Evolutionary conservation across 257 asterid species (phyloP).

Genomic region (Galeopsis tetrahit): DNA sequence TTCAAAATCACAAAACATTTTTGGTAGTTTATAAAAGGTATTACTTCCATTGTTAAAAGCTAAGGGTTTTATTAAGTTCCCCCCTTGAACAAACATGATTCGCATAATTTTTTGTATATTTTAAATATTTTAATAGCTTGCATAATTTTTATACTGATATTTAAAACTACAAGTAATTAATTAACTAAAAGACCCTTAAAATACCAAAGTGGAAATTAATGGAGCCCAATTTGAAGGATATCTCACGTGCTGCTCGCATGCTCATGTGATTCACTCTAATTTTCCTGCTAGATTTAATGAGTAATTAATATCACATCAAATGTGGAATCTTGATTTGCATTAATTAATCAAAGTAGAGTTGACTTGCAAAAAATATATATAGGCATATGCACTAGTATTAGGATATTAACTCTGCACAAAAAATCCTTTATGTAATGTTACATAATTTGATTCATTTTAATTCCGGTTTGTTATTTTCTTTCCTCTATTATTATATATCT

Average conservation of each 20-base stretch:
- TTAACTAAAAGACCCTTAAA: neutral
- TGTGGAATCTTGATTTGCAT: slow-evolving; percentile 29
- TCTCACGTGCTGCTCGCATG: slow-evolving; percentile 28
- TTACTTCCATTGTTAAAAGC: too few species aligned
- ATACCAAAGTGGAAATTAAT: neutral
- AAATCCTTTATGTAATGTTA: too few species aligned
- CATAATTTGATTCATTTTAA: too few species aligned
- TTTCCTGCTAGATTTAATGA: slow-evolving; percentile 12
- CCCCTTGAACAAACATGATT: too few species aligned
- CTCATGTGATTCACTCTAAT: neutral
- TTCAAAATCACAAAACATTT: too few species aligned
- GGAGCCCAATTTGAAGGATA: slow-evolving; percentile 24
- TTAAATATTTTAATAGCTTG: too few species aligned
- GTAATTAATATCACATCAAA: slow-evolving; percentile 12
- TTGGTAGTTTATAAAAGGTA: too few species aligned
- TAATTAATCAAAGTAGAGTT: slow-evolving; percentile 20
- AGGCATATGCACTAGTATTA: neutral
- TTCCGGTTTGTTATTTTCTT: too few species aligned
- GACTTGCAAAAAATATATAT: slow-evolving; percentile 29
- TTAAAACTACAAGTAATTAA: neutral
- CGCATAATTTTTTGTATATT: too few species aligned
- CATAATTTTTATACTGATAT: neutral
- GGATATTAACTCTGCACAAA: neutral
- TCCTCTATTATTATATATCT: too few species aligned
- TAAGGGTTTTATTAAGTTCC: too few species aligned